These are phyloP conservation scores for Tricholoma sp. DNA, from an alignment of 768 basidiomycete genomes.

Conservation along the genomic window DNA sequence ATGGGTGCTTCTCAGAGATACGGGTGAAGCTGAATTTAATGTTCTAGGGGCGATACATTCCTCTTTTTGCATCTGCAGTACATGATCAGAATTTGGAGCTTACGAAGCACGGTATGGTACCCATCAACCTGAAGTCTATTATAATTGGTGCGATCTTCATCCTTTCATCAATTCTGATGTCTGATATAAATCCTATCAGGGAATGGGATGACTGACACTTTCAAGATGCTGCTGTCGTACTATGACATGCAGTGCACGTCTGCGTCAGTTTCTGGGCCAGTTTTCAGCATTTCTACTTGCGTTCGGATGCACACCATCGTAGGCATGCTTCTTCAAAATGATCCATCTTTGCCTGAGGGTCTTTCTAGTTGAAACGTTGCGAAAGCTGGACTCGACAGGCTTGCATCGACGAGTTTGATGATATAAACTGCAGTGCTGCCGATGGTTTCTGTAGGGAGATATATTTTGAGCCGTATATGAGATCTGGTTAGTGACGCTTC, in stretches of 20 bases:
- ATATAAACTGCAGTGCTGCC: conserved; percentile 60
- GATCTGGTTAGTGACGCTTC: conserved; percentile 32
- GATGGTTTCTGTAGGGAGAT: conserved; percentile 52
- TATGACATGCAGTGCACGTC: conserved; percentile 52
- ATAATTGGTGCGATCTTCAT: too few species aligned
- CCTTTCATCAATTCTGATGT: too few species aligned
- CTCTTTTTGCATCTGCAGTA: too few species aligned
- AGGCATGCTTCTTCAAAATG: conserved; percentile 24
- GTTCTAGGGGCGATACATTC: too few species aligned
- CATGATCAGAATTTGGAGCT: too few species aligned
- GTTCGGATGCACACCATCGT: conserved; percentile 61
- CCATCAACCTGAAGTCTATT: too few species aligned
- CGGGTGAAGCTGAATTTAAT: too few species aligned
- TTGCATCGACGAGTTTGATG: conserved; percentile 64
- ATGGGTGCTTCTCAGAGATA: too few species aligned
- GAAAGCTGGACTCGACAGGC: conserved; percentile 44
- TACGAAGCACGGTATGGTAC: too few species aligned
- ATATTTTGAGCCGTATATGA: conserved; percentile 37
- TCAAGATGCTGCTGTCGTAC: conserved; percentile 33
- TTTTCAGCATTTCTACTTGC: conserved; percentile 44
- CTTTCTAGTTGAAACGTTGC: conserved; percentile 60
- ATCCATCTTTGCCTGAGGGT: background rate
- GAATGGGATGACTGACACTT: too few species aligned
- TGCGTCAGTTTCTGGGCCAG: conserved; percentile 42
- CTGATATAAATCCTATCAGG: too few species aligned